These are phyloP conservation scores for Penicillium concentricum DNA, from an alignment of 2,329 filamentous ascomycete species.

Conservation along the genomic window DNA sequence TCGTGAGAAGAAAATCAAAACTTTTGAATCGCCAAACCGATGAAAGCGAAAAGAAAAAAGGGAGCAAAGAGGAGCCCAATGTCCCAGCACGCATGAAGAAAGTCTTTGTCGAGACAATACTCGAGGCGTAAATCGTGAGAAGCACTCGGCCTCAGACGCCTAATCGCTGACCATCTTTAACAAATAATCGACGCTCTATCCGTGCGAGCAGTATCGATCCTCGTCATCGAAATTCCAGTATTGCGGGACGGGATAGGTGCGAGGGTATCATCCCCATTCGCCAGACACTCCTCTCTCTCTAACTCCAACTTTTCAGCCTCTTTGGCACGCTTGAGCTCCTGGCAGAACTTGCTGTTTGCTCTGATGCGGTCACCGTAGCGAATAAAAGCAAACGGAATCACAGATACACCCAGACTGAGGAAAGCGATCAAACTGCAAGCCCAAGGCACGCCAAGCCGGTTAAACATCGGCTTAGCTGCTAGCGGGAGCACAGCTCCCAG, in stretches of 20 bases:
- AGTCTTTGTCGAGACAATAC: background rate
- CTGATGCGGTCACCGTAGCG: slow-evolving; percentile 41
- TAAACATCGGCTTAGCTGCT: slow-evolving; percentile 46
- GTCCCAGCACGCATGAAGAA: background rate
- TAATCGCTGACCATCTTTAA: background rate
- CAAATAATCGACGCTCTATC: slow-evolving; percentile 24
- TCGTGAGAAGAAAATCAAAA: background rate
- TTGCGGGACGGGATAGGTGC: slow-evolving; percentile 13
- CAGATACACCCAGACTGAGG: slow-evolving; percentile 36
- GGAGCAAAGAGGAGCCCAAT: background rate
- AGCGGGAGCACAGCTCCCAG: slow-evolving; percentile 60
- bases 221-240: slow-evolving; percentile 13
- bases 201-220: slow-evolving; percentile 22
- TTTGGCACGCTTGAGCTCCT: slow-evolving; percentile 39
- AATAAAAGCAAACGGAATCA: slow-evolving; percentile 47
- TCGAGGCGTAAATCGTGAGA: background rate
- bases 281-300: slow-evolving; percentile 16
- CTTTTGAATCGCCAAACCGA: slow-evolving; percentile 7
- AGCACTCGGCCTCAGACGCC: background rate
- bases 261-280: slow-evolving; percentile 5
- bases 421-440: slow-evolving; percentile 45
- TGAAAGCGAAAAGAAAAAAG: background rate
- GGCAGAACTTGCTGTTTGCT: slow-evolving; percentile 44
- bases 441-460: slow-evolving; percentile 43
- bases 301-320: slow-evolving; percentile 30